Evolutionary conservation across 306 rosid species (phyloP), one percentile per base, ranked within the genome.

Genomic region (Gleditsia sinensis): DNA sequence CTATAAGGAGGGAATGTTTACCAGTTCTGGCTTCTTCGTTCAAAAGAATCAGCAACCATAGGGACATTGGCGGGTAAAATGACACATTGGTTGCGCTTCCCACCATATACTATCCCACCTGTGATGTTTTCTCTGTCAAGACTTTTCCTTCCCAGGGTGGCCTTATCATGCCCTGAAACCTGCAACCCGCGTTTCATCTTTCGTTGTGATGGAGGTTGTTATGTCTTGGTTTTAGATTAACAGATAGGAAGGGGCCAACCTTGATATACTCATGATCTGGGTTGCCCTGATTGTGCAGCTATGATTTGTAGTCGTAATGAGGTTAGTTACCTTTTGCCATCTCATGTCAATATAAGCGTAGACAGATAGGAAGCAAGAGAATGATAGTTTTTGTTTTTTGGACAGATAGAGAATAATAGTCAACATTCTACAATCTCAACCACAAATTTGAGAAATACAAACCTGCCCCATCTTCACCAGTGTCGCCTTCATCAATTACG

Each of bases 11-110:
- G 8, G 19, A 68, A 65, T 7, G 72, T 25, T 75, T 86, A 87
- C 98, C 95, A 87, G 77, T 86, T 79, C 55, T 74, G 83, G 78
- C 80, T 83, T 58, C 64, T 86, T 82, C 83, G 67, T 71, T 93
- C 90, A 6, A 89, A 37, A 48, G 82, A 71, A 80, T 83, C 84
- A 34, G 92, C 96, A 70, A 77, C 69, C 71, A 89, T 58, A 81
- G 75, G 67, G 32, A 79, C 67, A 65, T 78, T 74, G 24, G 70
- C 48, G 0, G 87, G 86, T 70, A 83, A 71, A 75, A 89, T 25
- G 63, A 80, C 81, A 64, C 92, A 85, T 48, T 67, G 78, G 67
- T 80, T 78, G 43, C 1, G 34, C 82, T 83, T 83, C 61, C 69
- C 82, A 19, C 81, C 80, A 25, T 42, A 73, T 32, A 75, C 71